Conservation (phyloP, 495 filamentous ascomycete genomes). For the Lophiostoma macrostomum region DNA sequence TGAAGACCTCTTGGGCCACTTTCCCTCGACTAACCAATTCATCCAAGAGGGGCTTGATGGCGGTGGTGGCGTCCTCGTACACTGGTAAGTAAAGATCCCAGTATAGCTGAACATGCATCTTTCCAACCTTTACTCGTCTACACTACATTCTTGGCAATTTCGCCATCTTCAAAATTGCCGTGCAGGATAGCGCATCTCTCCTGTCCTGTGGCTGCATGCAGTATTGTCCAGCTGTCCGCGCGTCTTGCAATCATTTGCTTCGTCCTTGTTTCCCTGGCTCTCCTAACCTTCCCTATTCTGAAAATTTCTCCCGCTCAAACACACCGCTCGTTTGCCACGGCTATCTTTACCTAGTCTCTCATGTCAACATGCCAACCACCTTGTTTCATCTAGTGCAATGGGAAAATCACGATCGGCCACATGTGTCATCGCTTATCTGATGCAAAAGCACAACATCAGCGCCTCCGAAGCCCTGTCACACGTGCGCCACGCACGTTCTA, state of each 20-base stretch:
- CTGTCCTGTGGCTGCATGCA: too few relatives aligned
- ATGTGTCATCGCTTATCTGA: constrained; percentile 78
- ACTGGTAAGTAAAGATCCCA: constrained; percentile 57
- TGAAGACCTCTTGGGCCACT: constrained; percentile 77
- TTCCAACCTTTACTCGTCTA: constrained; percentile 32
- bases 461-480: constrained; percentile 58
- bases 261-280: neutral
- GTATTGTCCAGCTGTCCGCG: constrained; percentile 2
- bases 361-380: constrained; percentile 31
- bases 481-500: constrained; percentile 62
- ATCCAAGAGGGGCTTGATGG: constrained; percentile 72
- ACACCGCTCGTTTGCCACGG: constrained; percentile 36
- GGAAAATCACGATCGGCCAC: constrained; percentile 90
- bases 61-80: constrained; percentile 66
- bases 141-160: constrained; percentile 40
- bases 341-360: constrained; percentile 11
- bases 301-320: constrained; percentile 2
- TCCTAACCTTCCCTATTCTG: constrained; percentile 15
- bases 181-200: neutral
- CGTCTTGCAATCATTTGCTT: constrained; percentile 7
- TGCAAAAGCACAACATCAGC: constrained; percentile 58
- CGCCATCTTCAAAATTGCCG: constrained; percentile 25
- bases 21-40: constrained; percentile 72
- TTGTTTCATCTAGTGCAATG: constrained; percentile 68
- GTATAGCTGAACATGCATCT: constrained; percentile 34